Conservation (phyloP, 2,329 filamentous ascomycete species). For the Anisogramma anomala region DNA sequence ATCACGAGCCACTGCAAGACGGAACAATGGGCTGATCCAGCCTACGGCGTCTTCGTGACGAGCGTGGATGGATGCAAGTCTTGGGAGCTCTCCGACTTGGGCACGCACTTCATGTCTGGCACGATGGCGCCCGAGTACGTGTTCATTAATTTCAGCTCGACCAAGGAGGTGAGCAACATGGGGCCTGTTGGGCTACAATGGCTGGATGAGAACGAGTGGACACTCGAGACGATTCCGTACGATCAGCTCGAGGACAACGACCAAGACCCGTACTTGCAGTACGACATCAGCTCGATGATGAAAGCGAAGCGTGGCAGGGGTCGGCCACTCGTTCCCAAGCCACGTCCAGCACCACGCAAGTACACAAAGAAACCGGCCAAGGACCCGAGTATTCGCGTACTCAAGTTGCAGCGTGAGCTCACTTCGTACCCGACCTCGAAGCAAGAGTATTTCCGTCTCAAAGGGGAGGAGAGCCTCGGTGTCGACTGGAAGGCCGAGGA, state of each 20-base stretch:
- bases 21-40: constrained; percentile 19
- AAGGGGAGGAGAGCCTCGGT: constrained; percentile 23
- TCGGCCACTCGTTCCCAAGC: constrained; percentile 2
- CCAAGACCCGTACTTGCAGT: constrained; percentile 16
- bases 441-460: constrained; percentile 24
- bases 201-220: constrained; percentile 29
- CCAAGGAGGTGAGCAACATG: constrained; percentile 17
- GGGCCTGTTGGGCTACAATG: constrained; percentile 24
- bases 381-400: constrained; percentile 16
- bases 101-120: constrained; percentile 23
- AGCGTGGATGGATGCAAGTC: constrained; percentile 29
- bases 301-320: constrained; percentile 5
- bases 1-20: constrained; percentile 16
- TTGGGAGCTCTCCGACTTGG: constrained; percentile 34
- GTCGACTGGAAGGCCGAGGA: constrained; percentile 32
- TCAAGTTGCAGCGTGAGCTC: constrained; percentile 22
- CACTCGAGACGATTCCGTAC: constrained; percentile 31
- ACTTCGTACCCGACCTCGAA: constrained; percentile 23
- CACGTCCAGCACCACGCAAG: constrained; percentile 6
- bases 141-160: constrained; percentile 28
- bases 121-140: constrained; percentile 26
- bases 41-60: constrained; percentile 21
- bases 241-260: constrained; percentile 25
- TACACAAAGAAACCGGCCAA: constrained; percentile 12
- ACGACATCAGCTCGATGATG: constrained; percentile 11